Evolutionary conservation across 306 rosid species (phyloP).

Genomic region (Echinosophora koreensis): DNA sequence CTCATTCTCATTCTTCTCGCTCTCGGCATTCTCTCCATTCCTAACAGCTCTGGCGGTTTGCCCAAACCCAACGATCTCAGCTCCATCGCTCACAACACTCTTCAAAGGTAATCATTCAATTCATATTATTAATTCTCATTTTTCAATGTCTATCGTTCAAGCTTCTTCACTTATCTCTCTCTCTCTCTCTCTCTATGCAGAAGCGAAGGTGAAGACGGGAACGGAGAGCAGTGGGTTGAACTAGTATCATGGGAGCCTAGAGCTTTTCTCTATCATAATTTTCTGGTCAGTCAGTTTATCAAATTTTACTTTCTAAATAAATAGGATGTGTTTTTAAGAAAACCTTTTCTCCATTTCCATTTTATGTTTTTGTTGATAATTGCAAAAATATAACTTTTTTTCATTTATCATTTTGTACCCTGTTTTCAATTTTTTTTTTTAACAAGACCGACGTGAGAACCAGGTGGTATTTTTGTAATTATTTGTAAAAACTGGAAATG

Average conservation of each 20-base stretch:
- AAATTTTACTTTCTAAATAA: neutral
- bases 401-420: no score
- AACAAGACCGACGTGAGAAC: no score
- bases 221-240: conserved; percentile 74
- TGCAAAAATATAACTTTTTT: no score
- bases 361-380: no score
- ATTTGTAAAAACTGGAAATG: no score
- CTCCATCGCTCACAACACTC: conserved; percentile 57
- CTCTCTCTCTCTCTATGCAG: conserved; percentile 34
- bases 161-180: conserved; percentile 9
- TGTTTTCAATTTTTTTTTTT: no score
- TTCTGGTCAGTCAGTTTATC: conserved; percentile 76
- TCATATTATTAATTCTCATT: neutral
- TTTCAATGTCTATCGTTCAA: neutral
- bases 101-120: conserved; percentile 45
- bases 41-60: conserved; percentile 50
- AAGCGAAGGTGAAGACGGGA: conserved; percentile 46
- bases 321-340: no score
- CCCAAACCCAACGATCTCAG: conserved; percentile 72
- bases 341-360: no score
- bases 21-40: conserved; percentile 79
- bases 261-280: conserved; percentile 88
- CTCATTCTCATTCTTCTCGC: conserved; percentile 76
- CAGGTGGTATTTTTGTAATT: no score
- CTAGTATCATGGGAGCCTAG: conserved; percentile 93